phyloP scores from a whole-genome alignment of 164 flowering plant species.

The Berberis vulgaris region DNA sequence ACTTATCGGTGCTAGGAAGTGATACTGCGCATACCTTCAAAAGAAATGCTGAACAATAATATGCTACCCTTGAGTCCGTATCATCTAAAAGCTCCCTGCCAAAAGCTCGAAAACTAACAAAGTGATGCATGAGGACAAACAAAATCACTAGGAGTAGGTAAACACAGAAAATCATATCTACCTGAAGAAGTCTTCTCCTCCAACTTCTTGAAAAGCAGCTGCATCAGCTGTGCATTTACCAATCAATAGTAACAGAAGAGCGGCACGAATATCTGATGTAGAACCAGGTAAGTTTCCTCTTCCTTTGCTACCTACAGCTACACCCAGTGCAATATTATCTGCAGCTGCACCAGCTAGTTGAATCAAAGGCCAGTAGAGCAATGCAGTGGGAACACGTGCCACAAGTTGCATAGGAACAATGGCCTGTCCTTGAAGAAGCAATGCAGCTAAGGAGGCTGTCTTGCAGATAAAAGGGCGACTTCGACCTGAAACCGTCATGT shows the following conservation, averaged over 20 bases:
- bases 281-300: slow-evolving; percentile 95
- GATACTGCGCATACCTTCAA: slow-evolving; percentile 55
- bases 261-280: slow-evolving; percentile 87
- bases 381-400: slow-evolving; percentile 77
- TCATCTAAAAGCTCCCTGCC: slow-evolving; percentile 89
- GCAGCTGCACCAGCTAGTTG: slow-evolving; percentile 98
- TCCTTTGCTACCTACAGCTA: slow-evolving; percentile 99
- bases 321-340: slow-evolving; percentile 87
- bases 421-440: slow-evolving; percentile 79
- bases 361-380: slow-evolving; percentile 96
- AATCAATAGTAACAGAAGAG: slow-evolving; percentile 83
- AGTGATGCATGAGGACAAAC: background rate
- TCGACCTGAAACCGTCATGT: slow-evolving; percentile 15
- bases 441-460: slow-evolving; percentile 87
- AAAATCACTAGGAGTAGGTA: background rate
- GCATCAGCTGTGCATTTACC: slow-evolving; percentile 94
- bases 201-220: slow-evolving; percentile 76
- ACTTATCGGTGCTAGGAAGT: background rate
- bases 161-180: slow-evolving; percentile 13
- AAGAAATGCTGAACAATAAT: slow-evolving; percentile 91
- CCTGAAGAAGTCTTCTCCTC: slow-evolving; percentile 93
- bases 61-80: slow-evolving; percentile 96
- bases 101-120: slow-evolving; percentile 6
- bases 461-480: slow-evolving; percentile 22
- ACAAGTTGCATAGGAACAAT: slow-evolving; percentile 90